A percentile compares a stretch with the other conserved stretches of the same genome.
Conservation (phyloP, 2,329 filamentous ascomycete genomes). For the Pseudogymnoascus sp. region DNA sequence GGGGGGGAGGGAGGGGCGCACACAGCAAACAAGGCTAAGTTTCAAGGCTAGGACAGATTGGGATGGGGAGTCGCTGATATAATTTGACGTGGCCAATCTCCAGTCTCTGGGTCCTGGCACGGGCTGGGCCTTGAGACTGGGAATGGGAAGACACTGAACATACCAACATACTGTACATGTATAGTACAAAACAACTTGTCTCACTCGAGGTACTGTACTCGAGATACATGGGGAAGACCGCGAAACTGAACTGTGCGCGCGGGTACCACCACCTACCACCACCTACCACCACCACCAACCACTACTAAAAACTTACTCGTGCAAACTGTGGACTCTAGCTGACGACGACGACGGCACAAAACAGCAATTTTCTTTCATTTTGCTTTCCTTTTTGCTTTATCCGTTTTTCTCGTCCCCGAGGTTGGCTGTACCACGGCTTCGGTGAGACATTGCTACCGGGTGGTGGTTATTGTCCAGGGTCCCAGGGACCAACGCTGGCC, state of each 20-base stretch:
- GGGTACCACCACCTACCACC: background rate
- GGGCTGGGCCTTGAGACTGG: background rate
- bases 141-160: no score
- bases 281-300: no score
- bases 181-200: background rate
- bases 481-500: background rate
- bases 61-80: background rate
- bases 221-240: background rate
- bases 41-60: background rate
- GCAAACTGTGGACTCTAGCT: background rate
- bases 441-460: background rate
- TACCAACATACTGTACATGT: no score
- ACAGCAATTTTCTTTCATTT: background rate
- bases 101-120: background rate
- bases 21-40: background rate
- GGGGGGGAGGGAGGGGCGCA: background rate
- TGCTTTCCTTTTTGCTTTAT: background rate
- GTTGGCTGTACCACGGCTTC: background rate
- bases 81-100: background rate
- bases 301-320: background rate
- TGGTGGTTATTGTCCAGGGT: background rate
- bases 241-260: background rate
- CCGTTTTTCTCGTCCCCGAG: background rate
- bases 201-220: background rate
- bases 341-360: background rate